Base-by-base conservation (phyloP, 495 filamentous ascomycete genomes). In the Penicillium paradoxum region DNA sequence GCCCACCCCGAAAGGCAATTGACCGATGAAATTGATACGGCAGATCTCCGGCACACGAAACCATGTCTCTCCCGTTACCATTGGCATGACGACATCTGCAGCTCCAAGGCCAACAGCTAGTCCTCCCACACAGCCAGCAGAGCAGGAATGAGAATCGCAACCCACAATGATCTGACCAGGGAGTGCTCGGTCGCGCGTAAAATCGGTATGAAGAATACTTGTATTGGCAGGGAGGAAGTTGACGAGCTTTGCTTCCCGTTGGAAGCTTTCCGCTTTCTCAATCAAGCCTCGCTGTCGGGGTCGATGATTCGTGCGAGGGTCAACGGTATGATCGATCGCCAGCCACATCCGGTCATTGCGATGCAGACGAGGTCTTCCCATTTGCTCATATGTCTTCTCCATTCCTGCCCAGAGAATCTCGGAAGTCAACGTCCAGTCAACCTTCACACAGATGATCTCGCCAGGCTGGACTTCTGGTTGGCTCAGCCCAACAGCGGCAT, bases 121-220 rank as follows among this genome's bases (percentile, higher is more conserved):
- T 56, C 68, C 69, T 0, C 68, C 65, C 1, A 77, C 40, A 0
- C 65, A 60, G 0, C 76, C 76, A 7, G 72, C 58, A 8, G 72
- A 74, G 55, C 73, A 78, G 13, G 74, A 73, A 52, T 79, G 76
- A 14, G 73, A 77, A 49, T 79, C 76, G 7, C 66, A 71, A 1
- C 76, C 76, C 36, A 79, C 63, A 5, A 73, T 54, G 0, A 78
- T 38, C 68, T 71, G 70, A 0, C 74, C 76, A 1, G 76, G 74
- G 49, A 74, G 67, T 4, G 70, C 70, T 25, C 74, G 60, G 37
- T 76, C 70, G 9, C 76, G 37, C 56, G 34, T 52, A 64, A 77
- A 79, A 27, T 78, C 74, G 6, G 76, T 79, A 53, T 78, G 76
- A 19, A 39, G 17, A 13, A 39, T 39, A 7, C 18, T 19, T 11